A percentile compares a stretch with the other conserved stretches of the same genome.
Conservation (phyloP, 1,284 basidiomycete species). For the Fomitiporia mediterranea region DNA sequence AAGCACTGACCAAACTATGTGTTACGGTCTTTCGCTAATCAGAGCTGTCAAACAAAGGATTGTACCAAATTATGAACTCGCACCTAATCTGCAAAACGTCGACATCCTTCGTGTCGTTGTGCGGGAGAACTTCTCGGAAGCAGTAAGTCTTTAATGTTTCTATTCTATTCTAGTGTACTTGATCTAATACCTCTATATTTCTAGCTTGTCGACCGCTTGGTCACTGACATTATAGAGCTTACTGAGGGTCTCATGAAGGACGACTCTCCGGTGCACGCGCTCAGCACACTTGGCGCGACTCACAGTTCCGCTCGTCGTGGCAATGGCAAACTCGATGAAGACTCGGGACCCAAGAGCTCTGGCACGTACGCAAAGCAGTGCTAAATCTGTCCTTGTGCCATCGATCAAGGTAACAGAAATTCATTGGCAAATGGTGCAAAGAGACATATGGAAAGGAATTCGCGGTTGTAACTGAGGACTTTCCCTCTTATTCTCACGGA, state of each 20-base stretch:
- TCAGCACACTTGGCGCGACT: constrained; percentile 40
- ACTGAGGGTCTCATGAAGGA: constrained; percentile 47
- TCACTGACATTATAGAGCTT: constrained; percentile 59
- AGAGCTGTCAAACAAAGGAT: constrained; percentile 45
- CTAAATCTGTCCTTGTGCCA: constrained; percentile 28
- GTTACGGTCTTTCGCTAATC: not conserved
- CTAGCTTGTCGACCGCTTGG: constrained; percentile 58
- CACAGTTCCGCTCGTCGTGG: constrained; percentile 30
- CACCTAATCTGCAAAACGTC: constrained; percentile 61
- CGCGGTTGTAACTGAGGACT: too few species aligned
- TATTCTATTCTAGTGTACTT: not conserved
- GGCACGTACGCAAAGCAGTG: constrained; percentile 68
- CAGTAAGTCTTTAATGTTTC: constrained; percentile 28
- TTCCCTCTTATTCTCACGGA: too few species aligned
- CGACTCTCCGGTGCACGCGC: constrained; percentile 46
- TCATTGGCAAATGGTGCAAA: too few species aligned
- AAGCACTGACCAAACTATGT: constrained; percentile 21
- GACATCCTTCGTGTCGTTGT: constrained; percentile 88
- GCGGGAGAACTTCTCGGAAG: constrained; percentile 67
- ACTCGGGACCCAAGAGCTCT: constrained; percentile 41
- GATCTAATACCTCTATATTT: not conserved
- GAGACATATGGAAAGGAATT: too few species aligned
- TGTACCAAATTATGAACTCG: constrained; percentile 83
- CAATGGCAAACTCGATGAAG: constrained; percentile 40
- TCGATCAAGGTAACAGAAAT: too few species aligned